Evolutionary conservation across 1,139 yeast species (phyloP), one percentile per base, ranked within the genome.

Genomic region (Scheffersomyces lignicola): DNA sequence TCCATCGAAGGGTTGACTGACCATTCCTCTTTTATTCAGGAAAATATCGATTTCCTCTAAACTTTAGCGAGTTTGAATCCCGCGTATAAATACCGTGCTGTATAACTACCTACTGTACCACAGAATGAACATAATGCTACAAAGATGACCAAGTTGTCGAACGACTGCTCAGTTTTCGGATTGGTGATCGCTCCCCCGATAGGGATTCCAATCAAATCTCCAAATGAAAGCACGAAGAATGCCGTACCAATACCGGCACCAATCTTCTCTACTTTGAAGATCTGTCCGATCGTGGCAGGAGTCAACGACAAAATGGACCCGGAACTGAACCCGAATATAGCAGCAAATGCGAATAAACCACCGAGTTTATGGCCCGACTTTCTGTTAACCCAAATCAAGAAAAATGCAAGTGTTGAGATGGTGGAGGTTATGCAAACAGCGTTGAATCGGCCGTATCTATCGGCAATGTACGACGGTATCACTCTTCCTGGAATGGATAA

Each of bases 151-250:
- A 62, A 44, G 37, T 60, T 41, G 32, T 61, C 62, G 35, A 43
- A 62, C 16, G 52, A 44, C 13, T 42, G 40, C 13, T 39, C 33
- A 4, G 51, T 38, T 5, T 49, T 48, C 17, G 43, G 26, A 11
- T 48, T 53, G 3, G 57, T 55, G 16, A 63, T 60, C 13, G 67
- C 68, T 2, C 69, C 67, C 5, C 65, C 68, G 36, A 63, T 51
- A 1, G 68, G 68, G 11, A 63, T 55, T 1, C 68, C 68, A 18
- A 60, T 41, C 30, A 63, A 52, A 39, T 63, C 62, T 13, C 65
- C 63, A 39, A 56, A 48, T 39, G 66, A 55, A 34, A 61, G 53
- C 21, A 55, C 57, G 40, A 56, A 60, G 40, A 57, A 63, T 5
- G 60, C 68, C 4, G 65, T 63, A 15, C 66, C 67, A 20, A 49